phyloP scores from a whole-genome alignment of 2,329 filamentous ascomycete genomes.

The Arthrobotrys entomopaga region DNA sequence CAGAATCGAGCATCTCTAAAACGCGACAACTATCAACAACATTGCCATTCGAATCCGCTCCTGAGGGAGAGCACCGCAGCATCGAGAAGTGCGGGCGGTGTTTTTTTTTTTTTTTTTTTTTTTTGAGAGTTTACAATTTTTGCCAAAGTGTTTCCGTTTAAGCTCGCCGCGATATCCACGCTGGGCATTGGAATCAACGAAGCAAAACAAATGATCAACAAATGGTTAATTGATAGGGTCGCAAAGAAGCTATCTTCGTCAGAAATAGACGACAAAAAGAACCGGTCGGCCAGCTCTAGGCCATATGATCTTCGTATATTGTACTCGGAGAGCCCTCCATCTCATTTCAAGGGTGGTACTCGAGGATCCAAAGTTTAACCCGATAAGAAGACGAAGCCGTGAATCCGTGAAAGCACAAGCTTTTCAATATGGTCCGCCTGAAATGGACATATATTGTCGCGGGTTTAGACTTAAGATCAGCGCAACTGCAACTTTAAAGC shows the following conservation, averaged over 20 bases:
- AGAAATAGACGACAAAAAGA: slow-evolving; percentile 9
- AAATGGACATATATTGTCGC: slow-evolving; percentile 6
- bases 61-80: slow-evolving; percentile 6
- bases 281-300: not conserved
- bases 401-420: too few species aligned
- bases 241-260: slow-evolving; percentile 18
- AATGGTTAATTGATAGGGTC: slow-evolving; percentile 18
- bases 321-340: slow-evolving; percentile 1
- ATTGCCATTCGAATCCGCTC: slow-evolving; percentile 27
- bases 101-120: too few species aligned
- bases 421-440: slow-evolving; percentile 2
- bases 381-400: not conserved
- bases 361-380: not conserved
- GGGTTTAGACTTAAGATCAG: slow-evolving; percentile 27
- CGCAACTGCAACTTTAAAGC: slow-evolving; percentile 3
- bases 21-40: slow-evolving; percentile 39
- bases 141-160: slow-evolving; percentile 36
- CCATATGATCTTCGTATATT: not conserved
- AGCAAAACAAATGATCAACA: slow-evolving; percentile 17
- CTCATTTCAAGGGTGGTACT: slow-evolving; percentile 5
- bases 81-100: slow-evolving; percentile 8
- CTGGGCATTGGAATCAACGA: slow-evolving; percentile 1
- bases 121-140: slow-evolving; percentile 39
- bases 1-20: slow-evolving; percentile 22
- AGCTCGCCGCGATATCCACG: slow-evolving; percentile 22